A percentile compares a stretch with the other conserved stretches of the same genome.
phyloP scores from a whole-genome alignment of 1,284 basidiomycete species.

The Flammula alnicola region DNA sequence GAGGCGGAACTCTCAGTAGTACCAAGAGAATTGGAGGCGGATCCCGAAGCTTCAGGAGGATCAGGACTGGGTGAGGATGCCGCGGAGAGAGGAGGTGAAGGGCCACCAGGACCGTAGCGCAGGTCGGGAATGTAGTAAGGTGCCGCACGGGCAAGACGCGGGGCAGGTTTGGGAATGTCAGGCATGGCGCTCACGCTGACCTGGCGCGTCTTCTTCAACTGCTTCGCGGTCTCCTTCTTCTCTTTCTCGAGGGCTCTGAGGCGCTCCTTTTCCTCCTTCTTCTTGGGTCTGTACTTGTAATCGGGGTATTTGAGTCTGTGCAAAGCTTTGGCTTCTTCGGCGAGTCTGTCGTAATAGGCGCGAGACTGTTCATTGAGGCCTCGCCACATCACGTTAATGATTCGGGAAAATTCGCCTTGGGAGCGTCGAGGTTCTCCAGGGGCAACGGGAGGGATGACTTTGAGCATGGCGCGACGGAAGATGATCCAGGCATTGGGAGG shows the following conservation, averaged over 20 bases:
- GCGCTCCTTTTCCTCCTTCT: constrained; percentile 65
- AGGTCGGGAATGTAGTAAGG: no score
- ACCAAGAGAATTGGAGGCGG: no score
- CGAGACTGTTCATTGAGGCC: constrained; percentile 59
- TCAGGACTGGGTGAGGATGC: no score
- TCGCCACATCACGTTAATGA: constrained; percentile 76
- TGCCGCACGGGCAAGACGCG: no score
- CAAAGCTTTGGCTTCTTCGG: constrained; percentile 69
- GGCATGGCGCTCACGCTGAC: no score
- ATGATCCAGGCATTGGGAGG: constrained; percentile 93
- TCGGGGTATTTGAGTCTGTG: constrained; percentile 69
- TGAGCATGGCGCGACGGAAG: constrained; percentile 77
- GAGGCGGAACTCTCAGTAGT: no score
- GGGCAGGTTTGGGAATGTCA: no score
- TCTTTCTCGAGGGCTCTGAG: constrained; percentile 45
- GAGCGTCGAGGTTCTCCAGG: constrained; percentile 50
- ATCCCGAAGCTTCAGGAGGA: no score
- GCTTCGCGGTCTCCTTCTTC: constrained; percentile 41
- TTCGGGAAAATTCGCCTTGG: constrained; percentile 75
- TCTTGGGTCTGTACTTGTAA: constrained; percentile 77
- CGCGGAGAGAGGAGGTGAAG: no score
- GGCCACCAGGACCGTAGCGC: no score
- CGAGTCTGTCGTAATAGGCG: constrained; percentile 69
- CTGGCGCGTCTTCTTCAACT: constrained; percentile 34
- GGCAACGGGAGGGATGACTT: constrained; percentile 38